Percentiles rank a stretch among this genome's conserved stretches.
Conservation (phyloP, 129 eudicot species). For the Pseudognaphalium luteoalbum region DNA sequence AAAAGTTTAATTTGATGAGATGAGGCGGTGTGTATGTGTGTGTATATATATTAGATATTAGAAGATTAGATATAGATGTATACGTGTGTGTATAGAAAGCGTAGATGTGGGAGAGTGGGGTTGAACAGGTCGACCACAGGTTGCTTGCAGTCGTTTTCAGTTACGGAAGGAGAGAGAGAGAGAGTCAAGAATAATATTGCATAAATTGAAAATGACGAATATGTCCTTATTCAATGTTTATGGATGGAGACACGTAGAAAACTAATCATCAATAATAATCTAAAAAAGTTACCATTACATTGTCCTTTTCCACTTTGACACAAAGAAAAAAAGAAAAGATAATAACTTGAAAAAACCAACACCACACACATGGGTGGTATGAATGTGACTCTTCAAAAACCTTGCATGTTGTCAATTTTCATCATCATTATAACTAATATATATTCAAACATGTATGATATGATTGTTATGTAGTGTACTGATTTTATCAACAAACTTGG, state of each 20-base stretch:
- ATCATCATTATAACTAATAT: too few species aligned
- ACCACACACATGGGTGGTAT: slow-evolving; percentile 15
- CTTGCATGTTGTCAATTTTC: too few species aligned
- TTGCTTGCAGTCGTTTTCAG: slow-evolving; percentile 84
- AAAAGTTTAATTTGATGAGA: slow-evolving; percentile 25
- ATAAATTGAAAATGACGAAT: slow-evolving; percentile 35
- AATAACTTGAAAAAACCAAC: slow-evolving; percentile 21
- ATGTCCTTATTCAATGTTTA: slow-evolving; percentile 30
- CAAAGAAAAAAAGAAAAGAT: slow-evolving; percentile 13
- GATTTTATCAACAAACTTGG: too few species aligned
- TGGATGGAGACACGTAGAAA: slow-evolving; percentile 29
- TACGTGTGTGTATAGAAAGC: slow-evolving; percentile 33
- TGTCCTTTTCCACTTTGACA: slow-evolving; percentile 25
- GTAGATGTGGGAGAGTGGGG: slow-evolving; percentile 43
- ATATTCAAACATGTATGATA: neutral
- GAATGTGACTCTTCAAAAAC: too few species aligned
- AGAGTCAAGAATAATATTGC: neutral
- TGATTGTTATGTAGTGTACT: neutral
- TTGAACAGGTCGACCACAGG: slow-evolving; percentile 71
- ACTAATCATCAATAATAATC: slow-evolving; percentile 25
- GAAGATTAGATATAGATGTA: slow-evolving; percentile 7
- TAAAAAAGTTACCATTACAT: slow-evolving; percentile 17
- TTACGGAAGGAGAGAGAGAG: slow-evolving; percentile 36
- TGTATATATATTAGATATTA: slow-evolving; percentile 16
- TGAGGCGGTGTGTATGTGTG: slow-evolving; percentile 39